These are phyloP conservation scores for Pseudogymnoascus sp. DNA, from an alignment of 2,329 filamentous ascomycete genomes.

Conservation along the genomic window DNA sequence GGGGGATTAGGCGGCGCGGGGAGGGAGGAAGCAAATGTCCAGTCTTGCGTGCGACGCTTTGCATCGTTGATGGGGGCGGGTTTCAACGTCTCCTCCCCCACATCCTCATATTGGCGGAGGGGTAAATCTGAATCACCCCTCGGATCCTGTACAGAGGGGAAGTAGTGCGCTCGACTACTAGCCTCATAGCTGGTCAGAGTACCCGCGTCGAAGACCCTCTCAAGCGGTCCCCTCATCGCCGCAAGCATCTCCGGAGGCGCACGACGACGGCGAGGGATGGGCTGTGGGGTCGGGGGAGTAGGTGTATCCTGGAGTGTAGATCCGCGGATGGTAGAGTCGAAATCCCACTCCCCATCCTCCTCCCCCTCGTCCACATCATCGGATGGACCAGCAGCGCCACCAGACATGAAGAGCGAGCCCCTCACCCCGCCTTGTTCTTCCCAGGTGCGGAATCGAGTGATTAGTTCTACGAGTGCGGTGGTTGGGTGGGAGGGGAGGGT, in stretches of 20 bases:
- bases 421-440: slow-evolving; percentile 65
- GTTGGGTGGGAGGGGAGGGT: slow-evolving; percentile 57
- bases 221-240: slow-evolving; percentile 49
- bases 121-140: slow-evolving; percentile 53
- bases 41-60: slow-evolving; percentile 43
- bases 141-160: slow-evolving; percentile 26
- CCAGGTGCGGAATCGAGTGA: slow-evolving; percentile 67
- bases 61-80: too few species aligned
- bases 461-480: slow-evolving; percentile 52
- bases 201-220: slow-evolving; percentile 59
- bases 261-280: slow-evolving; percentile 33
- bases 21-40: slow-evolving; percentile 45
- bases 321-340: slow-evolving; percentile 39
- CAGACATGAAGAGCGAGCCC: slow-evolving; percentile 53
- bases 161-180: slow-evolving; percentile 53
- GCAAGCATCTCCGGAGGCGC: slow-evolving; percentile 50
- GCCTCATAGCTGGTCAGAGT: slow-evolving; percentile 57
- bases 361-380: slow-evolving; percentile 42
- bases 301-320: slow-evolving; percentile 18
- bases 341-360: slow-evolving; percentile 59
- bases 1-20: slow-evolving; percentile 24
- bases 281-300: too few species aligned
- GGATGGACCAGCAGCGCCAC: slow-evolving; percentile 45
- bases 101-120: slow-evolving; percentile 23
- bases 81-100: too few species aligned